Base-by-base conservation (phyloP, 2,329 filamentous ascomycete genomes). In the Orbilia ellipsospora region DNA sequence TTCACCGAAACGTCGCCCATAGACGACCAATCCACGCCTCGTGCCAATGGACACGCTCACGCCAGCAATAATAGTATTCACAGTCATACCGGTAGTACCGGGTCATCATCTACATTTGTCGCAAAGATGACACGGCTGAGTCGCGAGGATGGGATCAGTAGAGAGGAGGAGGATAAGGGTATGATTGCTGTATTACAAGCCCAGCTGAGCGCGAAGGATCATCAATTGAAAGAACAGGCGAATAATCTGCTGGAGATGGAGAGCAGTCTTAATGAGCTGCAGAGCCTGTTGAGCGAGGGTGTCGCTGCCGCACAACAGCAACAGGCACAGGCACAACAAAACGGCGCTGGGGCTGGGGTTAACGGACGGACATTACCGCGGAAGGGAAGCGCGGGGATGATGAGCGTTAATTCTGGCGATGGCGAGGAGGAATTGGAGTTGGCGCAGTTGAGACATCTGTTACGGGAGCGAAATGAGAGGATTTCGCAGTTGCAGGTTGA, bases 401-500 rank as follows among this genome's bases (percentile, higher is more conserved):
- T 61, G 10, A 75, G 72, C 18, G 48, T 52, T 15, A 61, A 61
- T 48, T 78, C 87, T 23, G 89, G 90, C 69, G 91, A 91, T 68
- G 90, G 90, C 78, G 94, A 97, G 81, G 86, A 89, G 1, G 72
- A 75, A 23, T 50, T 75, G 15, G 72, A 75, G 16, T 4, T 75
- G 6, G 82, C 87, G 4, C 91, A 96, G 81, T 85, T 99, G 69
- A 89, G 94, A 64, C 88, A 90, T n/a, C 83, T 96, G 79, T 84
- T 99, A 64, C 88, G 92, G 23, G 95, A 99, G 83, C 97, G 96
- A 86, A 97, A 97, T 80, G 95, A 99, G 72, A 97, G 94, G 84
- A 97, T 99, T 78, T 90, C 91, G 26, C 90, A 94, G 85, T 87
- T 99, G 79, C 98, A 94, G 0, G 89, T 92, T 7, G 95, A 99